phyloP scores from a whole-genome alignment of 805 yeast species.

The Scheffersomyces lignosus region DNA sequence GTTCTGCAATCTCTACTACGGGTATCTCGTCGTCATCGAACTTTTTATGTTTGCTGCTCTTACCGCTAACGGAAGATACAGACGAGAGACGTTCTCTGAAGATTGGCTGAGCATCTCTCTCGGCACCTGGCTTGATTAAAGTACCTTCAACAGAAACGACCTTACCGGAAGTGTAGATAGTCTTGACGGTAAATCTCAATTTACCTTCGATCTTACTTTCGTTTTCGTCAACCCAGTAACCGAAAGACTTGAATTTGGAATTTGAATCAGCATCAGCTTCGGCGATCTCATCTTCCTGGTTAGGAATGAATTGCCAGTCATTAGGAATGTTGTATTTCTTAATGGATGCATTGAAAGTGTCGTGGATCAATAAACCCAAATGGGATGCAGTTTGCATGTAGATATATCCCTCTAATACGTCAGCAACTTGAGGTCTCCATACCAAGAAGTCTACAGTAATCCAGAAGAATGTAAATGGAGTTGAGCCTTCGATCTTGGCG shows the following conservation, averaged over 20 bases:
- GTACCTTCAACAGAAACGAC: conserved; percentile 90
- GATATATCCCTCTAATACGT: conserved; percentile 78
- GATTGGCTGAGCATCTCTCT: conserved; percentile 55
- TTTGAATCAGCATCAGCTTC: conserved; percentile 19
- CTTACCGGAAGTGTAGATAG: conserved; percentile 74
- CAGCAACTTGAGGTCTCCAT: conserved; percentile 92
- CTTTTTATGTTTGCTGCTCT: conserved; percentile 38
- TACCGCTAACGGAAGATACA: conserved; percentile 20
- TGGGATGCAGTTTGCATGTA: conserved; percentile 95
- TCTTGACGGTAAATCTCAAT: conserved; percentile 69
- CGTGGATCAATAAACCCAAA: conserved; percentile 86
- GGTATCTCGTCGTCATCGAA: conserved; percentile 26
- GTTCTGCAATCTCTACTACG: conserved; percentile 13
- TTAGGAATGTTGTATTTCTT: conserved; percentile 83
- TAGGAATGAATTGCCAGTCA: conserved; percentile 82
- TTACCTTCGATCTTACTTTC: conserved; percentile 82
- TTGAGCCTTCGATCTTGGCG: conserved; percentile 70
- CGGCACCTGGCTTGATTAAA: conserved; percentile 58
- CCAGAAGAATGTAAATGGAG: conserved; percentile 92
- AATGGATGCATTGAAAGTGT: conserved; percentile 92
- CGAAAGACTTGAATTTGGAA: conserved; percentile 55
- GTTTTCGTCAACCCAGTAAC: conserved; percentile 82
- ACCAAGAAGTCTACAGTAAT: conserved; percentile 74
- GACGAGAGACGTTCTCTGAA: conserved; percentile 37
- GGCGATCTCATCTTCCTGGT: conserved; percentile 61